These are phyloP conservation scores for Nicotiana knightiana DNA, from an alignment of 257 asterid species.

Conservation along the genomic window DNA sequence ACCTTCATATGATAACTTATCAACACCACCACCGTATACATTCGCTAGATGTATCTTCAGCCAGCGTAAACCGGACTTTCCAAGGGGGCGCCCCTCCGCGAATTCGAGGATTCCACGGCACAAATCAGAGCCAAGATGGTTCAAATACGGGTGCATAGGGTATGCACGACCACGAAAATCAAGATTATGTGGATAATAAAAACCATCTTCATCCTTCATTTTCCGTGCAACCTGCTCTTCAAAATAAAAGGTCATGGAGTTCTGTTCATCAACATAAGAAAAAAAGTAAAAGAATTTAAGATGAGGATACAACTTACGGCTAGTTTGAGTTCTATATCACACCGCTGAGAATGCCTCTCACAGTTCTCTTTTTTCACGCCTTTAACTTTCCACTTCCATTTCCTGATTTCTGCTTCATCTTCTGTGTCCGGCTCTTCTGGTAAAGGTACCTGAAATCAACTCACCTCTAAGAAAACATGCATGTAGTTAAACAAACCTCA, in stretches of 20 bases:
- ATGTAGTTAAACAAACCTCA: not conserved
- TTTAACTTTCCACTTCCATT: conserved; percentile 91
- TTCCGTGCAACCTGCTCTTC: conserved; percentile 85
- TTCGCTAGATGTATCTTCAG: conserved; percentile 85
- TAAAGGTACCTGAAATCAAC: conserved; percentile 52
- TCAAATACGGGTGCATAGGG: conserved; percentile 98
- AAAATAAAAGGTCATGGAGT: conserved; percentile 17
- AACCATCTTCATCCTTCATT: conserved; percentile 97
- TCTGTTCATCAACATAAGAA: not conserved
- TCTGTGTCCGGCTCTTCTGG: conserved; percentile 83
- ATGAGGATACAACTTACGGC: conserved; percentile 54
- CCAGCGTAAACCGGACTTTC: conserved; percentile 84
- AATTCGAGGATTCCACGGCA: conserved; percentile 93
- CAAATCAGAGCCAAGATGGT: conserved; percentile 96
- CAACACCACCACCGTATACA: conserved; percentile 85
- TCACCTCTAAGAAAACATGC: conserved; percentile 8
- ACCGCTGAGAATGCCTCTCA: conserved; percentile 90
- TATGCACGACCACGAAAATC: conserved; percentile 99
- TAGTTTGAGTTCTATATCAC: conserved; percentile 93
- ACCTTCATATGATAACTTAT: conserved; percentile 80
- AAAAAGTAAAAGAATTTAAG: not conserved
- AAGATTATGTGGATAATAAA: conserved; percentile 91
- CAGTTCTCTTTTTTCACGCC: conserved; percentile 60
- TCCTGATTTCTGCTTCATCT: conserved; percentile 61
- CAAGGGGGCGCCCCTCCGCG: conserved; percentile 96